These are phyloP conservation scores for Carex scoparia DNA, from an alignment of 176 grass and related monocot species.

Conservation along the genomic window DNA sequence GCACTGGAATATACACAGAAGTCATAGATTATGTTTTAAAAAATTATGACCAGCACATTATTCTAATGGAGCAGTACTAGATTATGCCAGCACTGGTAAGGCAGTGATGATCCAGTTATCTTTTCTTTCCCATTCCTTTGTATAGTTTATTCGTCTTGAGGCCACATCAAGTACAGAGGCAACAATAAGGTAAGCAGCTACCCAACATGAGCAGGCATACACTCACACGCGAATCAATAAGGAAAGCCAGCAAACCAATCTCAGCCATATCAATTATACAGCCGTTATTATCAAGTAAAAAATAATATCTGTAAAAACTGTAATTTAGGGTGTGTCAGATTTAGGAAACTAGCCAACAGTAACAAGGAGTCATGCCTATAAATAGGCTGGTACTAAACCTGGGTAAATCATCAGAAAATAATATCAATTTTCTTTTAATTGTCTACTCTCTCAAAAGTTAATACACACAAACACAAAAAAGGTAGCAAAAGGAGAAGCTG, in stretches of 20 bases:
- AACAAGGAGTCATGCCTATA: no score
- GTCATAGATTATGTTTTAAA: background rate
- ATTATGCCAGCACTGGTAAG: background rate
- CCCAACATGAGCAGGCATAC: background rate
- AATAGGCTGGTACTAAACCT: no score
- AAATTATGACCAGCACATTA: background rate
- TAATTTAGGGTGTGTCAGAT: no score
- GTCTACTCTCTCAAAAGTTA: no score
- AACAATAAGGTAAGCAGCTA: background rate
- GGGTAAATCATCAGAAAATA: no score
- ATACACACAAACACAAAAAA: background rate
- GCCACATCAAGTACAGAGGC: background rate
- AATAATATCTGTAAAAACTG: no score
- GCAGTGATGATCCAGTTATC: background rate
- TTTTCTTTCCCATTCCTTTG: background rate
- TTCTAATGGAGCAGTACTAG: background rate
- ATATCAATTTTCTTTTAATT: no score
- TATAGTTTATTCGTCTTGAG: background rate
- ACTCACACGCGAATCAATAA: background rate
- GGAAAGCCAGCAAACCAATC: no score
- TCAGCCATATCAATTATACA: no score
- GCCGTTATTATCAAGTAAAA: no score
- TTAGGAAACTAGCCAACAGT: no score
- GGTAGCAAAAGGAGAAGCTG: conserved; percentile 8
- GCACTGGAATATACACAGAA: conserved; percentile 43